Conservation (phyloP, 371 early-diverging fungal species). For the Syncephalastrum racemosum region DNA sequence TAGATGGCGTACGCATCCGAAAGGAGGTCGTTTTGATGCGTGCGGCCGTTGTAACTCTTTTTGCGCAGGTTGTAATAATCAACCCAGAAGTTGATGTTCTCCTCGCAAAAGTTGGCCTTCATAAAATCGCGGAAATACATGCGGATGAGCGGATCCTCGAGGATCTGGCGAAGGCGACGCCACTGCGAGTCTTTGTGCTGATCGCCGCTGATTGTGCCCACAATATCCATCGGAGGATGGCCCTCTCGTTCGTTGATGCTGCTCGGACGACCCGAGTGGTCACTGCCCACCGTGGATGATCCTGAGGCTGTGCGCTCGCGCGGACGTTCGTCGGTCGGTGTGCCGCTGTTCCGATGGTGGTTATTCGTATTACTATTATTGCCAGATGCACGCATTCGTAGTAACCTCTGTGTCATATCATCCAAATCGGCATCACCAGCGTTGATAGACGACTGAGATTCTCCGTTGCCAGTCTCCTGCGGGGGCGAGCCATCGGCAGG, state of each 20-base stretch:
- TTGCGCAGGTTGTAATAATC: constrained; percentile 44
- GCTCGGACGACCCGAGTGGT: constrained; percentile 34
- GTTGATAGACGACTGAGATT: no score
- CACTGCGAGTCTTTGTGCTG: constrained; percentile 52
- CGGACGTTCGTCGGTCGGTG: background rate
- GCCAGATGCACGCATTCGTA: constrained; percentile 3
- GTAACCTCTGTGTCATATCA: constrained; percentile 9
- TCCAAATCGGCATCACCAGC: background rate
- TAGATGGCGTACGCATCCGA: constrained; percentile 54
- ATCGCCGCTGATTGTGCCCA: background rate
- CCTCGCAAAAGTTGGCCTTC: constrained; percentile 67
- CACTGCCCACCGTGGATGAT: no score
- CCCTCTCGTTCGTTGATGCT: constrained; percentile 92
- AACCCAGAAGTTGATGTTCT: constrained; percentile 70
- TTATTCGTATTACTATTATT: background rate
- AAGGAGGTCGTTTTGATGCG: constrained; percentile 31
- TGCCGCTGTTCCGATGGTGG: background rate
- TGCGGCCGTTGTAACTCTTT: constrained; percentile 12
- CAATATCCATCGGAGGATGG: constrained; percentile 61
- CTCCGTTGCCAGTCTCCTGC: no score
- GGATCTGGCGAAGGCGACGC: constrained; percentile 53
- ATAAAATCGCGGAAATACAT: constrained; percentile 61
- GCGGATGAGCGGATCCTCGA: constrained; percentile 52
- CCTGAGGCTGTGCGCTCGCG: no score
- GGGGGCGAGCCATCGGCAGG: no score